Evolutionary conservation across 495 filamentous ascomycete genomes (phyloP).

Genomic region (Apodospora peruviana): DNA sequence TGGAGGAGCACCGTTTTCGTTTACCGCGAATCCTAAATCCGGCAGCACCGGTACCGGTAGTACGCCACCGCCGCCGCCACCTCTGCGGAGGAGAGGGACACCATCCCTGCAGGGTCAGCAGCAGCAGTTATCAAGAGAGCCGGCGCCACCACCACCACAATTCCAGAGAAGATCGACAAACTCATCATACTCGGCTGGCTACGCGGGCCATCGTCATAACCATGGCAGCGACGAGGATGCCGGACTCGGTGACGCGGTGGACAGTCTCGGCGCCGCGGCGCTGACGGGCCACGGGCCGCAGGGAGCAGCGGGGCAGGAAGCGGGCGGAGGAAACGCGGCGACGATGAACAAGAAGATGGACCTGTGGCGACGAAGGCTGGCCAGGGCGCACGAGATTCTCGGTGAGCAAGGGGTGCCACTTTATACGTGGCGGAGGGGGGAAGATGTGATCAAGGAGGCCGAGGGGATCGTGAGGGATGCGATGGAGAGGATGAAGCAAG

Average conservation of each 20-base stretch:
- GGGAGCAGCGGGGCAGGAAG: slow-evolving; percentile 7
- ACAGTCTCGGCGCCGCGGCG: slow-evolving; percentile 19
- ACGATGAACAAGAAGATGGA: slow-evolving; percentile 71
- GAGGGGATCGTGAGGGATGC: slow-evolving; percentile 43
- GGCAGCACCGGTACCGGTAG: too few species aligned
- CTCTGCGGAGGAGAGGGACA: slow-evolving; percentile 39
- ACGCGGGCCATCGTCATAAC: too few species aligned
- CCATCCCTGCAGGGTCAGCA: slow-evolving; percentile 11
- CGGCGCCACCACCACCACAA: not conserved
- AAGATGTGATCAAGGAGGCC: slow-evolving; percentile 60
- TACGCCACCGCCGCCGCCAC: slow-evolving; percentile 32
- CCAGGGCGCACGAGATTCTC: slow-evolving; percentile 65
- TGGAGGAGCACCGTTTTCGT: too few species aligned
- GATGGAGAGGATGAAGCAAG: slow-evolving; percentile 27
- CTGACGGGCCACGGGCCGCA: not conserved
- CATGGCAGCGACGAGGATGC: too few species aligned
- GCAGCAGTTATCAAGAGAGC: not conserved
- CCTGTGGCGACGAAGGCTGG: slow-evolving; percentile 76
- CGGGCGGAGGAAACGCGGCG: not conserved
- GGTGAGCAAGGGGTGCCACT: slow-evolving; percentile 64
- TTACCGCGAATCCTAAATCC: too few species aligned
- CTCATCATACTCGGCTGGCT: too few species aligned
- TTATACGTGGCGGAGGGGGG: slow-evolving; percentile 77
- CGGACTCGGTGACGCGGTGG: too few species aligned
- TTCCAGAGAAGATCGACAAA: slow-evolving; percentile 6